Percentiles rank a stretch among this genome's conserved stretches.
Evolutionary conservation across 495 filamentous ascomycete genomes (phyloP).

Genomic region (Cudoniella acicularis): DNA sequence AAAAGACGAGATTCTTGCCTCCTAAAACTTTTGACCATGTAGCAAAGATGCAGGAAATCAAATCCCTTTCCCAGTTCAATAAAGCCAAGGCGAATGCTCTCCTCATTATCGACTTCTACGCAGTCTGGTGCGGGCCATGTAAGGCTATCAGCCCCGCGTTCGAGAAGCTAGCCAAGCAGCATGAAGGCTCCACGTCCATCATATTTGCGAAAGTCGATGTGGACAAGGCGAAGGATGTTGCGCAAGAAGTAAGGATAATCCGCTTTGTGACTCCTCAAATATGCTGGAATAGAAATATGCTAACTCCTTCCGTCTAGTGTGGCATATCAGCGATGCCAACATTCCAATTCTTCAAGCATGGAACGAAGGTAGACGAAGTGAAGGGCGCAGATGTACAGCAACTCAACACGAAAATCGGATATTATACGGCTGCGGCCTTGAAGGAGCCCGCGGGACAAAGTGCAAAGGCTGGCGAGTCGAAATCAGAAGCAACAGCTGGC

Average conservation of each 20-base stretch:
- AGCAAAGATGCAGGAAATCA: conserved; percentile 22
- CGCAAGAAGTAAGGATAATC: too few species aligned
- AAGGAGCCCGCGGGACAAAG: conserved; percentile 6
- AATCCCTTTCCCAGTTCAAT: conserved; percentile 24
- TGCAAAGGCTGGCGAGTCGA: neutral
- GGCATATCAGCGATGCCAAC: conserved; percentile 92
- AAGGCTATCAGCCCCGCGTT: conserved; percentile 79
- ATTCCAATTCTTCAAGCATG: conserved; percentile 78
- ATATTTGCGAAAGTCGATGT: conserved; percentile 90
- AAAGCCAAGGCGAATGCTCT: conserved; percentile 14
- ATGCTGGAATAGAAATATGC: too few species aligned
- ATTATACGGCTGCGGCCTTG: conserved; percentile 10
- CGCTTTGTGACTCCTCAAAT: too few species aligned
- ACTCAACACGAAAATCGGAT: conserved; percentile 22
- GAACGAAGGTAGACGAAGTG: conserved; percentile 62
- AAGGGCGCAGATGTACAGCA: conserved; percentile 59
- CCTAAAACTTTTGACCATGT: neutral
- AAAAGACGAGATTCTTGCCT: too few species aligned
- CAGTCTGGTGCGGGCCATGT: conserved; percentile 92
- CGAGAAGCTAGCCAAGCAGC: conserved; percentile 22
- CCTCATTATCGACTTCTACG: conserved; percentile 70
- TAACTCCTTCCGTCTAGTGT: too few species aligned
- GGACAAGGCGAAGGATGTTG: conserved; percentile 71
- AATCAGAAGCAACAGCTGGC: neutral
- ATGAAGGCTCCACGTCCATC: conserved; percentile 26